These are phyloP conservation scores for Phytopythium helicoides DNA, from an alignment of 352 stramenopile species.

Conservation along the genomic window DNA sequence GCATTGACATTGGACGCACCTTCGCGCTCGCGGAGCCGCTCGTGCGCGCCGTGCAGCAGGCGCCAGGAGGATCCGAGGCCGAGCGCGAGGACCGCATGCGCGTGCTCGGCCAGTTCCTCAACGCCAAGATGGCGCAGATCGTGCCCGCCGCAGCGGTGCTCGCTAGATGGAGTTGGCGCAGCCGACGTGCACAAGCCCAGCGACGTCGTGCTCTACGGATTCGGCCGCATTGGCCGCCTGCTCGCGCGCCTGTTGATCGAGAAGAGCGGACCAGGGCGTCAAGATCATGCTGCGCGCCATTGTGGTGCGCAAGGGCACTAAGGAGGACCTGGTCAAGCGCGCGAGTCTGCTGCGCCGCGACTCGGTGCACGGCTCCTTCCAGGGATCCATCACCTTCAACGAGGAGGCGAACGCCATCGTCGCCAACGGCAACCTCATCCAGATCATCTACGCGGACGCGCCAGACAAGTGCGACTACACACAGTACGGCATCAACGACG, in stretches of 20 bases:
- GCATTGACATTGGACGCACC: conserved; percentile 76
- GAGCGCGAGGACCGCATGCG: conserved; percentile 43
- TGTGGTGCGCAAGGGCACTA: conserved; percentile 82
- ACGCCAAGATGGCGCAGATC: conserved; percentile 57
- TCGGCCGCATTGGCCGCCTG: conserved; percentile 85
- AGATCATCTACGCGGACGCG: conserved; percentile 82
- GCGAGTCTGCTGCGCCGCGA: conserved; percentile 82
- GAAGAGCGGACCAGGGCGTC: conserved; percentile 78
- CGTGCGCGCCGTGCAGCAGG: conserved; percentile 44
- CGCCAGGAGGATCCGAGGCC: conserved; percentile 21
- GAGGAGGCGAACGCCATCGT: conserved; percentile 86
- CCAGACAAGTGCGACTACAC: conserved; percentile 89
- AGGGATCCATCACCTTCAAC: conserved; percentile 82
- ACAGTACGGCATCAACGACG: conserved; percentile 83
- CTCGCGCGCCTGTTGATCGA: conserved; percentile 78
- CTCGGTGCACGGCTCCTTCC: conserved; percentile 85
- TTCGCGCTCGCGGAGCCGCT: conserved; percentile 63
- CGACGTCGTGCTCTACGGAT: conserved; percentile 86
- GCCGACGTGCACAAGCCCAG: conserved; percentile 55
- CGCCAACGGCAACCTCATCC: conserved; percentile 85
- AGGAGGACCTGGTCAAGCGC: conserved; percentile 81
- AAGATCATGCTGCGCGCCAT: conserved; percentile 89
- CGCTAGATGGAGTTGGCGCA: conserved; percentile 1
- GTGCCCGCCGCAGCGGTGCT: conserved; percentile 11
- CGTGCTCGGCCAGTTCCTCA: conserved; percentile 49